These are phyloP conservation scores for Smittium culicis DNA, from an alignment of 371 early-diverging fungal genomes.

Conservation along the genomic window DNA sequence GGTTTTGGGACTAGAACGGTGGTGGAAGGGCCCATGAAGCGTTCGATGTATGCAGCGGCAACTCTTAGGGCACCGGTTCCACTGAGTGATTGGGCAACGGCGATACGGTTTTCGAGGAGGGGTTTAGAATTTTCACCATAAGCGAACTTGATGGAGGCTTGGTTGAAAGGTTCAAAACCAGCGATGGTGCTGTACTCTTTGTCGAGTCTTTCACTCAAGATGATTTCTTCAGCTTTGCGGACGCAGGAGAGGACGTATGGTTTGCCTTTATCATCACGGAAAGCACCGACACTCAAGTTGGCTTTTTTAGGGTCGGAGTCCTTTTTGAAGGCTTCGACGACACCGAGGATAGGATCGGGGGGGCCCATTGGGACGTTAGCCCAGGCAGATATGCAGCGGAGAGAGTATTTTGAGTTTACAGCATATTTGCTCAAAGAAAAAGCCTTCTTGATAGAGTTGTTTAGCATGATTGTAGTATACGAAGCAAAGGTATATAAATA, in stretches of 20 bases:
- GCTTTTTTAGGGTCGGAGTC: slow-evolving; percentile 83
- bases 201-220: slow-evolving; percentile 54
- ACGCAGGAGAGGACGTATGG: slow-evolving; percentile 83
- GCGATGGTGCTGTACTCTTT: slow-evolving; percentile 96
- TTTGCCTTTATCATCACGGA: slow-evolving; percentile 87
- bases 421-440: too few relatives aligned
- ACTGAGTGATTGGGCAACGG: slow-evolving; percentile 85
- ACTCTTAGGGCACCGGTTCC: slow-evolving; percentile 95
- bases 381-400: slow-evolving; percentile 24
- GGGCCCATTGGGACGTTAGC: slow-evolving; percentile 41
- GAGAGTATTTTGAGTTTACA: too few relatives aligned
- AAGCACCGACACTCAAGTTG: slow-evolving; percentile 97
- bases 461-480: too few relatives aligned
- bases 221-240: slow-evolving; percentile 70
- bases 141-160: slow-evolving; percentile 71
- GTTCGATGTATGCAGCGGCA: slow-evolving; percentile 77
- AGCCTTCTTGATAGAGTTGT: too few relatives aligned
- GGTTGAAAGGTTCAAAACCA: slow-evolving; percentile 72
- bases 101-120: slow-evolving; percentile 60
- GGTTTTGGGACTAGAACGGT: slow-evolving; percentile 87
- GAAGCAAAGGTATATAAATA: too few relatives aligned
- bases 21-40: slow-evolving; percentile 72
- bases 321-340: slow-evolving; percentile 91
- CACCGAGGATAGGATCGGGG: slow-evolving; percentile 91
- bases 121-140: slow-evolving; percentile 65